These are phyloP conservation scores for Cucurbita maxima DNA, from an alignment of 306 rosid genomes.

Conservation along the genomic window DNA sequence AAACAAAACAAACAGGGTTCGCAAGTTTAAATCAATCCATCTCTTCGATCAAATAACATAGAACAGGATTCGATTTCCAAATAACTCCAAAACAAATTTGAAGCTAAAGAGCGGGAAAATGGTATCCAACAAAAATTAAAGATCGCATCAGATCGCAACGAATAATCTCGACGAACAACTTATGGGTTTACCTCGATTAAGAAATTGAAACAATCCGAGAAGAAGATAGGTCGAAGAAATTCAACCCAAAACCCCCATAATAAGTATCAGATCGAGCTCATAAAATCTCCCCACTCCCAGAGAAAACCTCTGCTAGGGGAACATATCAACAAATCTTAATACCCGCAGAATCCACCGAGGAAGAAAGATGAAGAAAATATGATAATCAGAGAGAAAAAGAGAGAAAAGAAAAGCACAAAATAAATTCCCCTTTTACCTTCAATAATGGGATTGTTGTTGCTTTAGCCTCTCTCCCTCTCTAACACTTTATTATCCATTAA, in stretches of 20 bases:
- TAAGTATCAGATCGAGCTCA: constrained; percentile 25
- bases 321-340: constrained; percentile 19
- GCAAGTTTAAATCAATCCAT: not conserved
- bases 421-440: constrained; percentile 23
- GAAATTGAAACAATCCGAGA: constrained; percentile 18
- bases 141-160: constrained; percentile 5
- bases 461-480: not conserved
- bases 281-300: constrained; percentile 9
- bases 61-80: not conserved
- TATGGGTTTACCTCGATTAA: constrained; percentile 42
- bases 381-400: not conserved
- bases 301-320: constrained; percentile 26
- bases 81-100: not conserved
- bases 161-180: not conserved
- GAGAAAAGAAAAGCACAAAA: not conserved
- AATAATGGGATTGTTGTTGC: constrained; percentile 21
- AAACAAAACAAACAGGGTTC: not conserved
- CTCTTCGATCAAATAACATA: not conserved
- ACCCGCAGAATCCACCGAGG: constrained; percentile 17
- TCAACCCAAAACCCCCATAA: constrained; percentile 20
- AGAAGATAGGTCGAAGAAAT: constrained; percentile 19
- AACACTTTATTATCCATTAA: not conserved
- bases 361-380: constrained; percentile 2
- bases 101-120: not conserved
- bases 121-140: constrained; percentile 14